Percentiles rank a stretch among this genome's conserved stretches.
Conservation (phyloP, 495 filamentous ascomycete species). For the Trichoderma orchidacearum region DNA sequence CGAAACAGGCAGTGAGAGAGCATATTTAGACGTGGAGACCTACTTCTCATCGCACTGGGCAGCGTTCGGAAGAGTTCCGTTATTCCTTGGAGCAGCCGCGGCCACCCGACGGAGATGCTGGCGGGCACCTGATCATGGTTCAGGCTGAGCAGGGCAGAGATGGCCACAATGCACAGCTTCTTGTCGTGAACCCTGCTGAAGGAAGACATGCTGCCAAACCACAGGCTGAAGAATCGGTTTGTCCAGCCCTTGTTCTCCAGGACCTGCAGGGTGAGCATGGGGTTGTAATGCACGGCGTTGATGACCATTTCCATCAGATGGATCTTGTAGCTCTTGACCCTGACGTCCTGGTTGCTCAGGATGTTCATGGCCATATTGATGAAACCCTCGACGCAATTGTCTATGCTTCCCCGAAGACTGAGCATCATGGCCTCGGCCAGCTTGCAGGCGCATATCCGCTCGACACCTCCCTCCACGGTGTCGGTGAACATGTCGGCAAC, state of each 20-base stretch:
- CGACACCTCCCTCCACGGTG: constrained; percentile 83
- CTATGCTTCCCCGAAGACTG: constrained; percentile 79
- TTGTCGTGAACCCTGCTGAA: constrained; percentile 95
- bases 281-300: constrained; percentile 96
- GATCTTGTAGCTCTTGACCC: constrained; percentile 80
- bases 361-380: constrained; percentile 77
- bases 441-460: constrained; percentile 98
- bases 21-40: constrained; percentile 10
- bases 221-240: constrained; percentile 98
- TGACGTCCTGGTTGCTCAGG: constrained; percentile 53
- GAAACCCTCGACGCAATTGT: constrained; percentile 76
- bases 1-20: not conserved
- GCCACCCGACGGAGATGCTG: constrained; percentile 92
- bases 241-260: constrained; percentile 89
- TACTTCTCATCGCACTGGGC: constrained; percentile 73
- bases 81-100: constrained; percentile 82
- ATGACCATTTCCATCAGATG: constrained; percentile 99
- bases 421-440: constrained; percentile 95
- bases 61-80: constrained; percentile 84
- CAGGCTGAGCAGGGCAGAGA: constrained; percentile 68
- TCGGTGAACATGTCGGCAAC: constrained; percentile 54
- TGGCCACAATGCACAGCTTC: constrained; percentile 90
- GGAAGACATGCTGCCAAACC: constrained; percentile 92
- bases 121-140: constrained; percentile 62
- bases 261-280: constrained; percentile 63